phyloP scores from a whole-genome alignment of 2,329 filamentous ascomycete genomes.

The Ceratocystis smalleyi region DNA sequence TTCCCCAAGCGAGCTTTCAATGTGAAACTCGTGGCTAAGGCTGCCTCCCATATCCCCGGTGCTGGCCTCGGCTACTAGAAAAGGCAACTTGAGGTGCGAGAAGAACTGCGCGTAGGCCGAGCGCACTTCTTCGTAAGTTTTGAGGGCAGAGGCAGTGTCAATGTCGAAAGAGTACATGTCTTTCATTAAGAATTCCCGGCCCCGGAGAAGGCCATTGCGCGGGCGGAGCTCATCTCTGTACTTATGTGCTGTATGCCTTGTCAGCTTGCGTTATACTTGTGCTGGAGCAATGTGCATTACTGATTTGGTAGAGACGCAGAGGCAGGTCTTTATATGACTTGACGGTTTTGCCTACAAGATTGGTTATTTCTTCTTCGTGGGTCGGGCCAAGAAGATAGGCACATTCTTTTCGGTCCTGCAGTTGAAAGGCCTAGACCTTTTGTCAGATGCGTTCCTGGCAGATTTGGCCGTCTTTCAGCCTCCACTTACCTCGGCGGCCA shows the following conservation, averaged over 20 bases:
- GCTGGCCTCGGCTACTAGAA: conserved; percentile 73
- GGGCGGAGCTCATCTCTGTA: conserved; percentile 87
- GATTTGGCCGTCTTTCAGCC: not conserved
- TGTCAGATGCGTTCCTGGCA: not conserved
- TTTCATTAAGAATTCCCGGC: conserved; percentile 93
- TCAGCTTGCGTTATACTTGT: not conserved
- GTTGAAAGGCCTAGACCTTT: conserved; percentile 51
- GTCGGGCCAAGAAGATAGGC: conserved; percentile 74
- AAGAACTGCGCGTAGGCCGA: conserved; percentile 63
- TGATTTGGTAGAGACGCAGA: conserved; percentile 77
- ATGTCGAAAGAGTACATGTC: conserved; percentile 92
- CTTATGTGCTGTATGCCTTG: conserved; percentile 51
- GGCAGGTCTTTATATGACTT: conserved; percentile 79
- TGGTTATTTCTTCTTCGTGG: conserved; percentile 92
- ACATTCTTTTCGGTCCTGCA: conserved; percentile 62
- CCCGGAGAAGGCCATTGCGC: conserved; percentile 71
- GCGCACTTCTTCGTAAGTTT: conserved; percentile 64
- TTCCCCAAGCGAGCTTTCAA: conserved; percentile 64
- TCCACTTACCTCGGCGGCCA: conserved; percentile 49
- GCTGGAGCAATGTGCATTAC: conserved; percentile 30
- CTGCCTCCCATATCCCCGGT: conserved; percentile 94
- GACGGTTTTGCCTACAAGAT: conserved; percentile 54
- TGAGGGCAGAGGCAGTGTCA: conserved; percentile 49
- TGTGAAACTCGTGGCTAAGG: conserved; percentile 88
- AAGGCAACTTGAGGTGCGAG: conserved; percentile 65